Evolutionary conservation across 306 rosid genomes (phyloP).

Genomic region (Carpinus fangiana): DNA sequence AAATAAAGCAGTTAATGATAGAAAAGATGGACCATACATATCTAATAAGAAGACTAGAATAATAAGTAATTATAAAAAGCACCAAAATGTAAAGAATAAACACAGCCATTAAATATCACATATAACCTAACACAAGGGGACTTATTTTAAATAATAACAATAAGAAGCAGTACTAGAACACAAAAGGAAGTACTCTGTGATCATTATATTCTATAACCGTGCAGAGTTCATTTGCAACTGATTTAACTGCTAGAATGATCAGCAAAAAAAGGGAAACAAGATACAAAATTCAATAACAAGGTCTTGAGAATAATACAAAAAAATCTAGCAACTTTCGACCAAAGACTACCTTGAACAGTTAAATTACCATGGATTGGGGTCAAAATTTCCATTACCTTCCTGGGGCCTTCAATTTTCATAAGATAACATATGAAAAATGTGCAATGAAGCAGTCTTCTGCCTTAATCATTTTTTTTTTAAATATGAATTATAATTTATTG

Average conservation of each 20-base stretch:
- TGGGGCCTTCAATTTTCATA: not conserved
- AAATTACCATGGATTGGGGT: not conserved
- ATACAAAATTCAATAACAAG: not conserved
- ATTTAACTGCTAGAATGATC: not conserved
- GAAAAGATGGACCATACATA: constrained; percentile 1
- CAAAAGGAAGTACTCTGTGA: not conserved
- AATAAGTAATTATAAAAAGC: not conserved
- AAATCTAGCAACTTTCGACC: not conserved
- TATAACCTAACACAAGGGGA: not conserved
- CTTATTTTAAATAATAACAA: not conserved
- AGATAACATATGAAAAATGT: not conserved
- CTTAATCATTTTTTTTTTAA: too few relatives aligned
- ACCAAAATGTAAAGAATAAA: not conserved
- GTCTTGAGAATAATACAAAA: not conserved
- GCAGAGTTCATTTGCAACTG: not conserved
- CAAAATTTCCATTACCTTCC: not conserved
- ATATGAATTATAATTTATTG: too few relatives aligned
- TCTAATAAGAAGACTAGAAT: not conserved
- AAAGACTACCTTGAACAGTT: not conserved
- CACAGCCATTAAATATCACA: not conserved
- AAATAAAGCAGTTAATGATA: constrained; percentile 2
- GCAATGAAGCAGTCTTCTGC: not conserved
- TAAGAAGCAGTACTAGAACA: not conserved
- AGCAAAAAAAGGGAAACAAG: not conserved
- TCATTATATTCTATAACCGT: not conserved